Conservation (phyloP, 2,329 filamentous ascomycete species). For the Trichoderma cornu-damae region DNA sequence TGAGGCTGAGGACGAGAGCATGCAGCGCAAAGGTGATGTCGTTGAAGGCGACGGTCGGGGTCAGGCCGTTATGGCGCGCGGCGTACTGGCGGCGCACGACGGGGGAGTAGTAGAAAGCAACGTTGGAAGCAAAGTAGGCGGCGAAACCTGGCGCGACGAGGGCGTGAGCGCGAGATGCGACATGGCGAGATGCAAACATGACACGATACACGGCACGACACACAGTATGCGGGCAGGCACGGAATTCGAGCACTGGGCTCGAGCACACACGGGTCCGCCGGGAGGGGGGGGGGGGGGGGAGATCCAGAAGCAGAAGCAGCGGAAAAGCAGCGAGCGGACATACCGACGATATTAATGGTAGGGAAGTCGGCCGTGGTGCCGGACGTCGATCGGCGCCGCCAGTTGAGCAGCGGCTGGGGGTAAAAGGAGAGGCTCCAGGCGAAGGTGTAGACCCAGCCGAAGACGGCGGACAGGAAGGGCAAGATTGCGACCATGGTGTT, state of each 20-base stretch:
- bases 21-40: slow-evolving; percentile 85
- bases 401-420: slow-evolving; percentile 81
- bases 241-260: not conserved
- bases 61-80: slow-evolving; percentile 65
- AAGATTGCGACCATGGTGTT: slow-evolving; percentile 37
- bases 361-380: slow-evolving; percentile 89
- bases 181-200: not conserved
- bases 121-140: slow-evolving; percentile 70
- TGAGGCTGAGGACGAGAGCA: slow-evolving; percentile 63
- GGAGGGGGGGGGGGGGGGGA: too few relatives aligned
- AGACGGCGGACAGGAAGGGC: slow-evolving; percentile 48
- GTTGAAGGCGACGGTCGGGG: slow-evolving; percentile 82
- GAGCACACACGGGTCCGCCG: not conserved
- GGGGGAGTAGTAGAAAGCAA: slow-evolving; percentile 72
- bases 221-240: too few relatives aligned
- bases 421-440: slow-evolving; percentile 91
- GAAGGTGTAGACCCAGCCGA: slow-evolving; percentile 71
- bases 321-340: slow-evolving; percentile 16
- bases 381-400: slow-evolving; percentile 65
- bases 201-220: too few relatives aligned
- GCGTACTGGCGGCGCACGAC: slow-evolving; percentile 79
- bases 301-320: too few relatives aligned
- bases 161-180: not conserved
- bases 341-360: slow-evolving; percentile 62
- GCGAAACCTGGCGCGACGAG: slow-evolving; percentile 54